Conservation (phyloP, 192 early-diverging fungal genomes). For the Nowakowskiella sp. region DNA sequence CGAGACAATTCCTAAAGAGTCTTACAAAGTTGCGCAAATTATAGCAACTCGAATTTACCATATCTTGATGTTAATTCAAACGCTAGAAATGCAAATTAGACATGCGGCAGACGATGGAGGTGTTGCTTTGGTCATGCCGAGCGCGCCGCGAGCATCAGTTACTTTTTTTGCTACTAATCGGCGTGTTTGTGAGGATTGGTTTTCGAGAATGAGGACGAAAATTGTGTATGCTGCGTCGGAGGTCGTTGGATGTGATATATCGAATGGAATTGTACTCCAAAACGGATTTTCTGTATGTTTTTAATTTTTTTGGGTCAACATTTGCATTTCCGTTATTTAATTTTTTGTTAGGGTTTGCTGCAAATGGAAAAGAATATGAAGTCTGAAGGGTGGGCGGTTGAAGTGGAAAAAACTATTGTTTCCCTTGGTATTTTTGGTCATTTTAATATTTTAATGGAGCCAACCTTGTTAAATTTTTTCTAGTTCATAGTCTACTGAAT, state of each 20-base stretch:
- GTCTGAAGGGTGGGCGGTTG: constrained; percentile 22
- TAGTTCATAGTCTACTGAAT: no score
- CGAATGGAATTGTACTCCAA: constrained; percentile 28
- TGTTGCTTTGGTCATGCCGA: constrained; percentile 40
- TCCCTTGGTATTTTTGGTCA: constrained; percentile 20
- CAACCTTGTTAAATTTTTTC: constrained; percentile 9
- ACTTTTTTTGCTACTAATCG: constrained; percentile 67
- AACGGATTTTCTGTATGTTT: background rate
- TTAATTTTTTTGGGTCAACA: background rate
- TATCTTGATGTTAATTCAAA: constrained; percentile 53
- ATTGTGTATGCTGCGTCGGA: constrained; percentile 44
- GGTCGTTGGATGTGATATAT: constrained; percentile 29
- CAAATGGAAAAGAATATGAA: constrained; percentile 21
- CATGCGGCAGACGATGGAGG: constrained; percentile 55
- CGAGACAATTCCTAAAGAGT: background rate
- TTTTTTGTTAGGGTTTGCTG: constrained; percentile 21
- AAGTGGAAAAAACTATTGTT: constrained; percentile 30
- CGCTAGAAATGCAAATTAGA: constrained; percentile 62
- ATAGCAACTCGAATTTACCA: constrained; percentile 29
- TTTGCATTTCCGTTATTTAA: background rate
- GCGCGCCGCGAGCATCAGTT: constrained; percentile 54
- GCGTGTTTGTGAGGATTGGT: constrained; percentile 72
- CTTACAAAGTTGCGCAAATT: background rate
- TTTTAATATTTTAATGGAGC: constrained; percentile 3
- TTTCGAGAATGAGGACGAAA: constrained; percentile 46